Base-by-base conservation (phyloP, 2,329 filamentous ascomycete species). In the Ascochyta fabae region DNA sequence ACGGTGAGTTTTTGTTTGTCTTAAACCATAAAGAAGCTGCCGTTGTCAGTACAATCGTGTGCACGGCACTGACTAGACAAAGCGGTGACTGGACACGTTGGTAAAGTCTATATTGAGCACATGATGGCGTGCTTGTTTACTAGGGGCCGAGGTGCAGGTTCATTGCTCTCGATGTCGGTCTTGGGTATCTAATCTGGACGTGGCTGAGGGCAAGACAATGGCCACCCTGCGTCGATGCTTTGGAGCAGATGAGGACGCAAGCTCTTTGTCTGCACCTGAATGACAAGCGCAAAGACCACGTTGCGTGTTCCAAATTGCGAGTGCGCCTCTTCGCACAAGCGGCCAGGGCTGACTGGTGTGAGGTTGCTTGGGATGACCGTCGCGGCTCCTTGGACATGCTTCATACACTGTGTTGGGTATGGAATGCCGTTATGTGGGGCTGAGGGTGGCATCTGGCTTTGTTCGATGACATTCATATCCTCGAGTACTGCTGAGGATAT, bases 401-500 rank as follows among this genome's bases (percentile, higher is more conserved):
- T 41, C 23, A n/a, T 16, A n/a, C 39, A 41, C 12, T 6, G 13
- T 12, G 0, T 6, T 26, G 19, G 7, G 13, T 13, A 10, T n/a
- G 16, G 19, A 4, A 24, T 15, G 9, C 36, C 6, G 8, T 35
- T 13, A 5, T 6, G 33, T 35, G 29, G 5, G 3, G 36, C 16
- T 19, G 19, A 22, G 9, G 36, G 12, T n/a, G 10, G 12, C 4
- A 13, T 39, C 36, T 39, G 36, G 16, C 36, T 41, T 19, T 22
- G 13, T 19, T 26, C 10, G 22, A 9, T 26, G 23, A 7, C 12
- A n/a, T 19, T 51, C 53, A 56, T 38, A 34, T 47, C 38, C 31
- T 34, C 10, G 43, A 43, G 13, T 43, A 43, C n/a, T 47, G 47
- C 8, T 56, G 36, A 10, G 47, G 26, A 42, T 23, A 48, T 16